A percentile compares a stretch with the other conserved stretches of the same genome.
Conservation (phyloP, 1,284 basidiomycete genomes). For the Wolfiporia cocos region DNA sequence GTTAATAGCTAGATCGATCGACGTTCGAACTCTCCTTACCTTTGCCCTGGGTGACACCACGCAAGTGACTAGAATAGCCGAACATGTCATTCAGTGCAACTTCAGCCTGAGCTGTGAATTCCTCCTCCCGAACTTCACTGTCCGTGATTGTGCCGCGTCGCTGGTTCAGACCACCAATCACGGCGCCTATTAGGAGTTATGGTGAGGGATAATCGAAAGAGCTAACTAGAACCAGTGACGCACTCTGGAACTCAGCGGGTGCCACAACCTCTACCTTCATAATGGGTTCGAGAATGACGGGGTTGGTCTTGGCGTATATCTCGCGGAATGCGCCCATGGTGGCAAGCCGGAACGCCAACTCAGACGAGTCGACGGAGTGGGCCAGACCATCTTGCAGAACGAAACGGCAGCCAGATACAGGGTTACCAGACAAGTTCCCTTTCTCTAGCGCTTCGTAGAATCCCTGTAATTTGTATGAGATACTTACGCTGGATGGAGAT, state of each 20-base stretch:
- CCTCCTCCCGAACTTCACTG: conserved; percentile 95
- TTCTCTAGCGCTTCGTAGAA: conserved; percentile 95
- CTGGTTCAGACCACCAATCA: conserved; percentile 93
- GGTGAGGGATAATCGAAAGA: conserved; percentile 1
- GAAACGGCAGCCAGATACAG: conserved; percentile 83
- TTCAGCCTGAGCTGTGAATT: conserved; percentile 90
- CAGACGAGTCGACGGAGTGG: conserved; percentile 97
- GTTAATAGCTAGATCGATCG: background rate
- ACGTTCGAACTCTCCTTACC: conserved; percentile 38
- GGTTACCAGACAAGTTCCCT: conserved; percentile 86
- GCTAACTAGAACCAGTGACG: too few relatives aligned
- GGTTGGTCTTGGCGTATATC: conserved; percentile 72
- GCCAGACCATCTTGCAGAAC: conserved; percentile 90
- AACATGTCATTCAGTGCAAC: conserved; percentile 99
- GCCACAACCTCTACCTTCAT: conserved; percentile 99
- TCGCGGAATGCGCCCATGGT: conserved; percentile 93
- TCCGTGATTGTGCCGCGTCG: conserved; percentile 94
- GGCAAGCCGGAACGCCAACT: conserved; percentile 91
- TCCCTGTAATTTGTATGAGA: conserved; percentile 46
- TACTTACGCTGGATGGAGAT: background rate
- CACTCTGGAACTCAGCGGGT: conserved; percentile 94
- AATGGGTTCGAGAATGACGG: conserved; percentile 92
- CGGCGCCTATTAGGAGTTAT: conserved; percentile 50
- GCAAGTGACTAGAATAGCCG: conserved; percentile 89
- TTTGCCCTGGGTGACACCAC: conserved; percentile 95